Percentiles rank a stretch among this genome's conserved stretches.
phyloP scores from a whole-genome alignment of 305 asterid species.

The Fraxinus greggii region DNA sequence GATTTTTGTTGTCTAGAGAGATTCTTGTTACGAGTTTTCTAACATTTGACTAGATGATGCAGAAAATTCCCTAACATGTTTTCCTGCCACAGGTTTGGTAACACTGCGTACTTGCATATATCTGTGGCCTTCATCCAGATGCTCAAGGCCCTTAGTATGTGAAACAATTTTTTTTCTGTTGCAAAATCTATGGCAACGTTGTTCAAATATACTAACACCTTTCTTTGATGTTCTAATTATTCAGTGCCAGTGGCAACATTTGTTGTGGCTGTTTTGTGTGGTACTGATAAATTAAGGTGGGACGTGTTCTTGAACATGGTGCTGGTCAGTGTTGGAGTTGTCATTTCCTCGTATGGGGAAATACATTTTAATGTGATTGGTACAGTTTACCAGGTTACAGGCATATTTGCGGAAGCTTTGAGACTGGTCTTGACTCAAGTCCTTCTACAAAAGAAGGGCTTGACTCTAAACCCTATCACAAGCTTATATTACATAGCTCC shows the following conservation, averaged over 20 bases:
- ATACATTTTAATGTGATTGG: constrained; percentile 68
- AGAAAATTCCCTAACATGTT: background rate
- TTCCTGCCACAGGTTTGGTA: constrained; percentile 60
- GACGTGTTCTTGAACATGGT: constrained; percentile 71
- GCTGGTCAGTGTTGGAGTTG: constrained; percentile 73
- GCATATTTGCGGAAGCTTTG: constrained; percentile 72
- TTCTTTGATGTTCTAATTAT: background rate
- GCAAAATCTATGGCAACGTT: constrained; percentile 10
- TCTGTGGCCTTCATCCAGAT: constrained; percentile 83
- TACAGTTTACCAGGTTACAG: constrained; percentile 69
- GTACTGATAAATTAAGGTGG: constrained; percentile 68
- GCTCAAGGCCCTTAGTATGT: constrained; percentile 83
- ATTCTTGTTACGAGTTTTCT: background rate
- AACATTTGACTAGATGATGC: background rate
- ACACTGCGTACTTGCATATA: constrained; percentile 68
- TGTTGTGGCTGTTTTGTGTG: constrained; percentile 65
- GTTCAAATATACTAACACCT: background rate
- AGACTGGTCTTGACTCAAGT: constrained; percentile 78
- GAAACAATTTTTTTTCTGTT: constrained; percentile 3
- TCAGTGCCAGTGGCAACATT: constrained; percentile 88
- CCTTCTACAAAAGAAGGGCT: constrained; percentile 73
- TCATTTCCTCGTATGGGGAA: constrained; percentile 71
- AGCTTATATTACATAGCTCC: constrained; percentile 80
- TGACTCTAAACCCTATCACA: constrained; percentile 67
- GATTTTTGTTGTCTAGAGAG: constrained; percentile 15